A percentile compares a stretch with the other conserved stretches of the same genome.
phyloP scores from a whole-genome alignment of 495 filamentous ascomycete species.

The Penicillium desertorum region DNA sequence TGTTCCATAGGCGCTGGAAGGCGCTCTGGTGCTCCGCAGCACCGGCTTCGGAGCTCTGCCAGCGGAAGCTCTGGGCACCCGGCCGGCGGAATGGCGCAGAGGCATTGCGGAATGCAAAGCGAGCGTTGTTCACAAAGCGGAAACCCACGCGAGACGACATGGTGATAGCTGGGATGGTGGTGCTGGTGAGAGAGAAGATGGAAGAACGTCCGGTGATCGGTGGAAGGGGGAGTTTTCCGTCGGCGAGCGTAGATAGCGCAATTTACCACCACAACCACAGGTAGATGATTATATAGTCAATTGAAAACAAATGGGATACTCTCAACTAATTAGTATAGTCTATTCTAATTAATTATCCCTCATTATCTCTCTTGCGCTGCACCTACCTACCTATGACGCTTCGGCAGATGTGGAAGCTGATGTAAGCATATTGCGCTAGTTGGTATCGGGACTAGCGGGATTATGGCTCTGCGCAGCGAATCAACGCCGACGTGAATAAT shows the following conservation, averaged over 20 bases:
- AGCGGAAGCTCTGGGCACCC: constrained; percentile 58
- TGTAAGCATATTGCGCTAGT: constrained; percentile 30
- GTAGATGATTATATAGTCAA: background rate
- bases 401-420: constrained; percentile 32
- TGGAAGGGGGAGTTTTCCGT: constrained; percentile 27
- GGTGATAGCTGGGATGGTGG: constrained; percentile 28
- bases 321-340: background rate
- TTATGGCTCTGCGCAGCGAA: constrained; percentile 26
- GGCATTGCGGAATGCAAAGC: constrained; percentile 54
- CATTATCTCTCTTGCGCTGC: background rate
- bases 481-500: constrained; percentile 32
- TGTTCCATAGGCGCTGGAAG: constrained; percentile 78
- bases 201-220: constrained; percentile 29
- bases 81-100: constrained; percentile 52
- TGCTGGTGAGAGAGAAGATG: constrained; percentile 23
- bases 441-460: constrained; percentile 19
- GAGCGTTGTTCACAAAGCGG: constrained; percentile 50
- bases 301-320: background rate
- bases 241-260: constrained; percentile 1
- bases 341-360: background rate
- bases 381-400: constrained; percentile 11
- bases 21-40: constrained; percentile 55
- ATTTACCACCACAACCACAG: constrained; percentile 12
- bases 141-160: constrained; percentile 51
- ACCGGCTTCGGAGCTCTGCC: constrained; percentile 61